These are phyloP conservation scores for Diaporthe velutina DNA, from an alignment of 2,329 filamentous ascomycete genomes.

Conservation along the genomic window DNA sequence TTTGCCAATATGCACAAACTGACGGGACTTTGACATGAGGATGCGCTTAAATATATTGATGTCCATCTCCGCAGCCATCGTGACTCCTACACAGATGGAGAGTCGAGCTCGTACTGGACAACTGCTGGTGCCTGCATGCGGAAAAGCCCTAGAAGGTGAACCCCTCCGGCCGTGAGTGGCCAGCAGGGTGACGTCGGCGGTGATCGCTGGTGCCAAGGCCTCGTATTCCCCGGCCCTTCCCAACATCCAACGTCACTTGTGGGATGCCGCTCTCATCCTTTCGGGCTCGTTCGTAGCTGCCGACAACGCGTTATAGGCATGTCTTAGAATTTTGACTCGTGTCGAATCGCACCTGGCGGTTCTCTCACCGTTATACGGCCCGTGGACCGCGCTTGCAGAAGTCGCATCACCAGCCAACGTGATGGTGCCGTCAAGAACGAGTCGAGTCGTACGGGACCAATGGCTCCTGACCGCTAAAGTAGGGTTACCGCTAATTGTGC, in stretches of 20 bases:
- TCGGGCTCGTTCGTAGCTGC: conserved; percentile 27
- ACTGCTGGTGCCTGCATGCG: not conserved
- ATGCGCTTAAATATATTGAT: conserved; percentile 3
- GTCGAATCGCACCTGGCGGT: conserved; percentile 9
- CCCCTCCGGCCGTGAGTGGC: not conserved
- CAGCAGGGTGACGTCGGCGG: conserved; percentile 30
- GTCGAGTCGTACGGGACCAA: conserved; percentile 5
- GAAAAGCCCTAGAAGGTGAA: conserved; percentile 14
- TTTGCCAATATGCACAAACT: not conserved
- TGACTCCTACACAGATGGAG: not conserved
- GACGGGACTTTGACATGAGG: not conserved
- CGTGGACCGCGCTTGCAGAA: not conserved
- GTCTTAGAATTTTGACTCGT: conserved; percentile 24
- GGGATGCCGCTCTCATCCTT: conserved; percentile 12
- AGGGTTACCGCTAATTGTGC: not conserved
- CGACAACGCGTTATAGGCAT: conserved; percentile 3
- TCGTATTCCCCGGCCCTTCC: conserved; percentile 34
- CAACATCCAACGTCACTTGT: conserved; percentile 31
- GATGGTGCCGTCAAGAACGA: not conserved
- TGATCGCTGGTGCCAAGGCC: conserved; percentile 36
- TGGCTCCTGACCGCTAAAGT: conserved; percentile 14
- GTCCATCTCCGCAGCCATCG: conserved; percentile 9
- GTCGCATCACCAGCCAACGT: not conserved
- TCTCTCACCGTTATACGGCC: not conserved
- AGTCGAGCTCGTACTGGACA: not conserved